These are phyloP conservation scores for Adiantum capillusveneris DNA, from an alignment of 75 land plant species.

Conservation along the genomic window DNA sequence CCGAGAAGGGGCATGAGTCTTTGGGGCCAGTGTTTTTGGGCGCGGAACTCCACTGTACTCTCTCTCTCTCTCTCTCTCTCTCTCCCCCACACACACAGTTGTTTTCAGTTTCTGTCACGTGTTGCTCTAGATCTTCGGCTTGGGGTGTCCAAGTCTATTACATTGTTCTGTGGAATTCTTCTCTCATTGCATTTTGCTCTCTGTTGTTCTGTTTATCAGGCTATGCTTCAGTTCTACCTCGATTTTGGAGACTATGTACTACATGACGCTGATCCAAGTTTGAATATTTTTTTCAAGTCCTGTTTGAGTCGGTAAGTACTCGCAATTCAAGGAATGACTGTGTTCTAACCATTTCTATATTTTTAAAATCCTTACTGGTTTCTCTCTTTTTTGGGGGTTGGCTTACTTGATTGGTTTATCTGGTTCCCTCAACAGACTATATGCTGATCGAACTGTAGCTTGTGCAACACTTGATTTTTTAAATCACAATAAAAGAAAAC, in stretches of 20 bases:
- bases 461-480: conserved; percentile 71
- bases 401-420: neutral
- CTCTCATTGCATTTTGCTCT: too few species aligned
- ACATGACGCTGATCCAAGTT: conserved; percentile 92
- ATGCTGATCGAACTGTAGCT: conserved; percentile 82
- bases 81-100: too few species aligned
- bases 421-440: conserved; percentile 49
- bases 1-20: too few species aligned
- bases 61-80: too few species aligned
- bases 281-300: conserved; percentile 70
- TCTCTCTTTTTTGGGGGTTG: too few species aligned
- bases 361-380: neutral
- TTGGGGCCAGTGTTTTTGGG: too few species aligned
- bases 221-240: conserved; percentile 88
- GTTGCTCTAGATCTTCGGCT: too few species aligned
- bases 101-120: too few species aligned
- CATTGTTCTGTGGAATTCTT: too few species aligned
- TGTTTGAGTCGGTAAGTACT: conserved; percentile 75
- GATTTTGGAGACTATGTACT: conserved; percentile 85
- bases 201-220: too few species aligned
- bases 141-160: too few species aligned
- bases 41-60: too few species aligned
- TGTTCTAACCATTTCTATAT: neutral
- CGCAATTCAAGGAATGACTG: neutral
- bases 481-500: conserved; percentile 55